Base-by-base conservation (phyloP, 2,329 filamentous ascomycete genomes). In the Didymella lethalis region DNA sequence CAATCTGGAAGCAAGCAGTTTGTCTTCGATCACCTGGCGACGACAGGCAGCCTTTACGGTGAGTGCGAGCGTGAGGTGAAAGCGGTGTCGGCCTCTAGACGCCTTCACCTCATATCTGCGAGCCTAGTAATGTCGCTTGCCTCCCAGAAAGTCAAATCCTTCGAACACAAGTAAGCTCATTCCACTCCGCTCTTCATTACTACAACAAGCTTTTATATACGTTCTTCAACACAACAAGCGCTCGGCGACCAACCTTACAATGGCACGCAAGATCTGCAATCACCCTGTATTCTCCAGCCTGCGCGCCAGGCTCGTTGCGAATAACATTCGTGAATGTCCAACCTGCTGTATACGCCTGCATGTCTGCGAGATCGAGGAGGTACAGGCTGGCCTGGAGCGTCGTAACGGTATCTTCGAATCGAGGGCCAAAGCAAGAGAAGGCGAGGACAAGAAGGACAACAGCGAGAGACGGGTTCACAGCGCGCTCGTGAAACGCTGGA, bases 361-460 rank as follows among this genome's bases (percentile, higher is more conserved):
- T 41, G 61, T 64, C 16, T 41, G 45, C 10, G 53, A 58, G 28
- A 54, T 66, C 6, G 53, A 50, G 29, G 48, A 52, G 12, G 40
- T 23, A 7, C 62, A 64, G 34, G 40, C 31, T 4, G 58, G 26
- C 4, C 31, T 68, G 4, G 31, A 45, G 36, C 25, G 31, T 14
- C 64, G 64, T 4, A 61, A 61, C 5, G 63, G 66, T 25, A 50
- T 68, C n/a, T 65, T 65, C 10, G 28, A 46, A 7, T 65, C 63
- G 5, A 57, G 52, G 41, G 18, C 34, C 14, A 40, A 14, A 5
- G 52, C 32, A 34, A 8, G 16, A 4, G 43, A 36, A 6, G 28
- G 20, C 0, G n/a, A 47, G 1, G 36, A 41, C 4, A 20, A 3
- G 5, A 8, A 6, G 16, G 20, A 25, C 1, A 20, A 20, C 7